Base-by-base conservation (phyloP, 169 alveolate genomes). In the Plasmodium gallinaceum region DNA sequence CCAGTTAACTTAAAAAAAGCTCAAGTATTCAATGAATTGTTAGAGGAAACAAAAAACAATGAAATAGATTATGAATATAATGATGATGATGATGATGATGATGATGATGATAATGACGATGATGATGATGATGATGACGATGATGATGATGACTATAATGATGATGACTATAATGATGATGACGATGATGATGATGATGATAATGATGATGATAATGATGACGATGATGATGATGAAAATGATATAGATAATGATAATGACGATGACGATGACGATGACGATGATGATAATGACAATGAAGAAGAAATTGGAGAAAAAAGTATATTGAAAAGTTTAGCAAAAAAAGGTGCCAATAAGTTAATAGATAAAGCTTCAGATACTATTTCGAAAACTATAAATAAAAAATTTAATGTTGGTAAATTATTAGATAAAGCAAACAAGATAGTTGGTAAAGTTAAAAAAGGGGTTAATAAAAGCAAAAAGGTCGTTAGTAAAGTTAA, bases 361-460 rank as follows among this genome's bases (percentile, higher is more conserved):
- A 65, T 64, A 62, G 76, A 39, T 18, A 26, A 43, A 78, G 89
- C 70, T 46, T 26, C 69, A 24, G 65, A 48, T 58, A 66, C 46
- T 39, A 43, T 66, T 51, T 64, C 71, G 22, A 78, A 26, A n/a
- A 24, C 64, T 22, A 48, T 78, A 32, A 69, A 58, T 16, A 32
- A 64, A 57, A 78, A 78, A 7, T 48, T 78, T 42, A 65, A 66
- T 60, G 18, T 64, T 6, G 68, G 51, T 58, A 39, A 78, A 39
- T 43, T 78, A 58, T 48, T 70, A 66, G 52, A 66, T 12, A 78
- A 78, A 43, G 66, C 60, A 20, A 78, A 62, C 24, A 66, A 58
- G 16, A 7, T 65, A 26, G 48, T 51, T 9, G 62, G 61, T 8
- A 65, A 78, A 48, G 32, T 78, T 48, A 78, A 66, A 20, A 51